Evolutionary conservation across 345 rosid species (phyloP), one percentile per base, ranked within the genome.

Genomic region (Iberis pinnata): DNA sequence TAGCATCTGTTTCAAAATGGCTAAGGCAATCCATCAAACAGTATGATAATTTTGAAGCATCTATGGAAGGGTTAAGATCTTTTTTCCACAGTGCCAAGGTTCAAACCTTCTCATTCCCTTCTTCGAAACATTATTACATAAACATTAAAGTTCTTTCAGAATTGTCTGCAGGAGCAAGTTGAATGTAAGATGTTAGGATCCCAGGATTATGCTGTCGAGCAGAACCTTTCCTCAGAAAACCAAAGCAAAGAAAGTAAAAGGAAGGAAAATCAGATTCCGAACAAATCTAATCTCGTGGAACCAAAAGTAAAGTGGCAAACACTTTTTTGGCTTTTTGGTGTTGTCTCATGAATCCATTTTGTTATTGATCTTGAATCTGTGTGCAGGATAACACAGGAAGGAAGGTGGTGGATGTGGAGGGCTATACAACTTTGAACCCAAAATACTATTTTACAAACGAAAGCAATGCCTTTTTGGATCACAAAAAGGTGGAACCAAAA

Each of bases 81-180:
- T 88, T 83, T 74, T 92, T 88, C 79, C 70, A 70, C 61, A 82
- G 64, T 74, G 84, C 61, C 69, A 83, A 88, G 98, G 98, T 90
- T 49, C 29, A 38, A 40, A 59, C 31, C 25, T 26, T 58, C 25
- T 31, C 40, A 46, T 56, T 24, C 39, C 58, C 60, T 48, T 37
- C 51, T 35, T 14, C 27, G 29, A 49, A 58, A 52, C 13, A 39
- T 49, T 29, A 67, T 20, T 37, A 19, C 48, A 43, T 56, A 4
- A 22, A 18, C 40, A 15, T 44, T 61, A 32, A 43, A 15, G 5
- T 60, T 53, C 31, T 42, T 49, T 26, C 41, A 33, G 35, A 61
- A 40, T 27, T 35, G 24, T 58, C 12, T 49, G 63, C 59, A 61
- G 73, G 73, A 68, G 38, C 68, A 48, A 36, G 54, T 49, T 43